Percentiles rank a stretch among this genome's conserved stretches.
These are phyloP conservation scores for Rhodofomes roseus DNA, from an alignment of 1,284 basidiomycete species.

Conservation along the genomic window DNA sequence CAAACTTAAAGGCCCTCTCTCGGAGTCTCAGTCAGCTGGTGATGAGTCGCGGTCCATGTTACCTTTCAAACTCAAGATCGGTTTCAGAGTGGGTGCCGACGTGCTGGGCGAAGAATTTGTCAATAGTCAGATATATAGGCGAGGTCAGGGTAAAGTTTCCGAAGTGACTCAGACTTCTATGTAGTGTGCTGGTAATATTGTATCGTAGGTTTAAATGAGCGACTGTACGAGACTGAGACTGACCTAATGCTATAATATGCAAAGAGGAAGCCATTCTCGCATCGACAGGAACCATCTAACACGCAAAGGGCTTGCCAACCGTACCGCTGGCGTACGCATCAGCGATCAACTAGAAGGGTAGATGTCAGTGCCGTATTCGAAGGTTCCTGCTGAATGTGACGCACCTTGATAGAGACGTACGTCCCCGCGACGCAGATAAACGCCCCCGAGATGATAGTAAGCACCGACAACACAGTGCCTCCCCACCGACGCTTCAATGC, in stretches of 20 bases:
- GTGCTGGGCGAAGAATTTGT: too few species aligned
- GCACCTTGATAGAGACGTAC: constrained; percentile 48
- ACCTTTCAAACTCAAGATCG: too few species aligned
- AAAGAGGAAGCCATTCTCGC: neutral
- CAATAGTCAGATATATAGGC: too few species aligned
- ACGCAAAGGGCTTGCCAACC: constrained; percentile 50
- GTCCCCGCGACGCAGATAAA: constrained; percentile 54
- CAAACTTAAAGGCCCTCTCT: too few species aligned
- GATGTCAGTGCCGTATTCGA: neutral
- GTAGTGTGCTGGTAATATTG: neutral
- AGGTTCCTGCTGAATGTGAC: constrained; percentile 7
- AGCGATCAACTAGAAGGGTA: constrained; percentile 39
- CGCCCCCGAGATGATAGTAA: constrained; percentile 44
- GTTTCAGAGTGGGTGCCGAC: too few species aligned
- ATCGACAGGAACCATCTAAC: constrained; percentile 24
- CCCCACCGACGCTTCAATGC: constrained; percentile 31
- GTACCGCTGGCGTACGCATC: constrained; percentile 41
- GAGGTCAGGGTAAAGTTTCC: too few species aligned
- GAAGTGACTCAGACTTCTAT: too few species aligned
- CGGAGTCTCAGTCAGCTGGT: too few species aligned
- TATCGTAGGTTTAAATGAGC: neutral
- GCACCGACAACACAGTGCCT: constrained; percentile 34
- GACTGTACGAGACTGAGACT: neutral
- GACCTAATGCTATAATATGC: neutral
- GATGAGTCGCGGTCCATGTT: too few species aligned